Conservation (phyloP, 495 filamentous ascomycete genomes). For the Saxophila tyrrhenica region DNA sequence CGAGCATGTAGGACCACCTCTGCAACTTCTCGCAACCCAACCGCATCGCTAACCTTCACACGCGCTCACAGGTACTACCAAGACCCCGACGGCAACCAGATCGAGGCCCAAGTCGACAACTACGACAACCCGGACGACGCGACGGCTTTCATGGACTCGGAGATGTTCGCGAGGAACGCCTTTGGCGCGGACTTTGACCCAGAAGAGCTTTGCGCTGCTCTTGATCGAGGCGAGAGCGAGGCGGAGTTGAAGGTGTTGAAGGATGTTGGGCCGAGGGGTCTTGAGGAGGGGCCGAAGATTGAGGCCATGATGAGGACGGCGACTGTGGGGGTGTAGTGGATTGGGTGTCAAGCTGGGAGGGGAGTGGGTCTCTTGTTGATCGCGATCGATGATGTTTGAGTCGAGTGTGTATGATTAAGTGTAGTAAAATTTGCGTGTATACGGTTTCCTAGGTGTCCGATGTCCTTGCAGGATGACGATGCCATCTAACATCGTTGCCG, state of each 20-base stretch:
- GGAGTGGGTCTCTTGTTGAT: too few species aligned
- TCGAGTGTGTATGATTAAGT: too few species aligned
- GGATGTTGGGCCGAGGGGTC: conserved; percentile 19
- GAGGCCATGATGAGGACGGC: background rate
- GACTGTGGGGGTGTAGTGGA: background rate
- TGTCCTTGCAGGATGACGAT: too few species aligned
- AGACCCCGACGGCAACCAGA: conserved; percentile 38
- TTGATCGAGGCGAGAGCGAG: conserved; percentile 27
- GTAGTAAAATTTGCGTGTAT: too few species aligned
- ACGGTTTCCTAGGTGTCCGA: too few species aligned
- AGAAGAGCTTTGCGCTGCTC: conserved; percentile 17
- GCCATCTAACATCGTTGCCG: too few species aligned
- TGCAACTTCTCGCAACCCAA: too few species aligned
- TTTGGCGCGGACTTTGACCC: conserved; percentile 32
- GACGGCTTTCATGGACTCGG: conserved; percentile 25
- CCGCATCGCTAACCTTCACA: too few species aligned
- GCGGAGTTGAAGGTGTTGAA: conserved; percentile 23
- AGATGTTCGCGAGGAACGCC: conserved; percentile 23
- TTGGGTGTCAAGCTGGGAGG: background rate
- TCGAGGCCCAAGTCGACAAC: conserved; percentile 39
- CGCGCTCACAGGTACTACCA: conserved; percentile 32
- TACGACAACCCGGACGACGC: conserved; percentile 32
- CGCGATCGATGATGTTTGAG: background rate
- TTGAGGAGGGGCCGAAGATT: background rate
- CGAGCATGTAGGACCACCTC: conserved; percentile 23